Percentiles rank a stretch among this genome's conserved stretches.
Evolutionary conservation across 2,329 filamentous ascomycete species (phyloP).

Genomic region (Immersiporthe knoxdaviesiana): DNA sequence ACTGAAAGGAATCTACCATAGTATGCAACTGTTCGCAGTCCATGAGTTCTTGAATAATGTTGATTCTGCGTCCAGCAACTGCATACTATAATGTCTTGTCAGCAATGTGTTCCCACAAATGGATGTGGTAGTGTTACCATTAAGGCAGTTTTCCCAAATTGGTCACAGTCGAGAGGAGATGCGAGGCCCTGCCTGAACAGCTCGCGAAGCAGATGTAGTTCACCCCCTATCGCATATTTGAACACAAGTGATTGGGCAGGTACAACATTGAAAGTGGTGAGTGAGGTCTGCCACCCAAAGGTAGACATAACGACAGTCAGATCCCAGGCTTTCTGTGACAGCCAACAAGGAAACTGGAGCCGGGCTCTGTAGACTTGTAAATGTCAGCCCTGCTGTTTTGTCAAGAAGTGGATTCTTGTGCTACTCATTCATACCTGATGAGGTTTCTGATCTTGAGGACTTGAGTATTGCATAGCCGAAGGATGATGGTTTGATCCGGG

Average conservation of each 20-base stretch:
- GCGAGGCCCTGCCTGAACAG: conserved; percentile 7
- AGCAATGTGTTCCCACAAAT: background rate
- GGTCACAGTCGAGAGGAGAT: conserved; percentile 5
- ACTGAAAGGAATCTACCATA: background rate
- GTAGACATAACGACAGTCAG: background rate
- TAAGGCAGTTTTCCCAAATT: fast-evolving
- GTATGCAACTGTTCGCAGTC: background rate
- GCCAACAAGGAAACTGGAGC: conserved; percentile 16
- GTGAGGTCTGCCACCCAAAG: conserved; percentile 7
- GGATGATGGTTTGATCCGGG: background rate
- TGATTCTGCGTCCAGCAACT: fast-evolving
- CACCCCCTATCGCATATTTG: background rate
- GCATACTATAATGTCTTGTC: background rate
- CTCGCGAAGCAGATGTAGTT: background rate
- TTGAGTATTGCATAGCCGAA: background rate
- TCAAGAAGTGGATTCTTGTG: no score
- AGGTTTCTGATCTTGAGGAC: background rate
- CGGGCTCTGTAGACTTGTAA: conserved; percentile 8
- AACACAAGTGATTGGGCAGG: background rate
- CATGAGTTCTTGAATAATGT: background rate
- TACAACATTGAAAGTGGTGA: conserved; percentile 8
- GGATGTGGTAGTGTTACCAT: background rate
- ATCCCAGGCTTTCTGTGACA: conserved; percentile 11
- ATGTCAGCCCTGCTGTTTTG: background rate
- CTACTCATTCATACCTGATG: background rate